phyloP scores from a whole-genome alignment of 164 flowering plant species.

The Chimonanthus praecox region DNA sequence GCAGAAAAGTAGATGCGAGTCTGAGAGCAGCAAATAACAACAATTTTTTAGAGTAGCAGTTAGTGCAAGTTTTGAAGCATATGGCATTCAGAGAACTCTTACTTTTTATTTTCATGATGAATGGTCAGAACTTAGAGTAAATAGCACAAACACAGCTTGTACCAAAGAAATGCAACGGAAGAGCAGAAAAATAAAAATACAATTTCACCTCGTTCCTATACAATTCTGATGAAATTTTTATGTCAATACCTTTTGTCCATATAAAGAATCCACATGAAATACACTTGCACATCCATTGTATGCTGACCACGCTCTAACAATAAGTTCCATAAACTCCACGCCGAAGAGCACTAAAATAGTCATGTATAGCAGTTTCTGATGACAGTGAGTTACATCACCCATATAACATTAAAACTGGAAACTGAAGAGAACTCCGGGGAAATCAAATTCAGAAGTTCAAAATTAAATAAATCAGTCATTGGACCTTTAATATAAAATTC shows the following conservation, averaged over 20 bases:
- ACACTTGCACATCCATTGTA: constrained; percentile 3
- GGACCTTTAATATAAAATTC: background rate
- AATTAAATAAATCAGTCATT: constrained; percentile 11
- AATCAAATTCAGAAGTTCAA: constrained; percentile 1
- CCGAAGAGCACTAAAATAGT: constrained; percentile 8
- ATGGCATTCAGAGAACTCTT: too few species aligned
- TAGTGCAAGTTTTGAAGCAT: too few species aligned
- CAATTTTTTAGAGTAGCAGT: too few species aligned
- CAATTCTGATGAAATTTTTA: constrained; percentile 9
- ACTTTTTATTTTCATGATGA: too few species aligned
- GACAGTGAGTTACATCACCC: constrained; percentile 18
- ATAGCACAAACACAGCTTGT: too few species aligned
- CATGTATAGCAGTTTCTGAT: constrained; percentile 8
- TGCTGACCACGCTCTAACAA: constrained; percentile 9
- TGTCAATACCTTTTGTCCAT: background rate
- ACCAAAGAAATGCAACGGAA: background rate
- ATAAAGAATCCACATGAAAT: constrained; percentile 8
- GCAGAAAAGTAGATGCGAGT: too few species aligned
- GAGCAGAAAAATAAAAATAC: background rate
- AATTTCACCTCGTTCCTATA: constrained; percentile 10
- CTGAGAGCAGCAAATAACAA: too few species aligned
- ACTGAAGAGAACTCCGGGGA: constrained; percentile 1
- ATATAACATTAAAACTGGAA: constrained; percentile 14
- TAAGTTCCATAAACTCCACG: constrained; percentile 17
- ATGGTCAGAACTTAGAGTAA: too few species aligned